Evolutionary conservation across 78 protist species (phyloP), one percentile per base, ranked within the genome.

Genomic region (Chrysochromulina tobinii): DNA sequence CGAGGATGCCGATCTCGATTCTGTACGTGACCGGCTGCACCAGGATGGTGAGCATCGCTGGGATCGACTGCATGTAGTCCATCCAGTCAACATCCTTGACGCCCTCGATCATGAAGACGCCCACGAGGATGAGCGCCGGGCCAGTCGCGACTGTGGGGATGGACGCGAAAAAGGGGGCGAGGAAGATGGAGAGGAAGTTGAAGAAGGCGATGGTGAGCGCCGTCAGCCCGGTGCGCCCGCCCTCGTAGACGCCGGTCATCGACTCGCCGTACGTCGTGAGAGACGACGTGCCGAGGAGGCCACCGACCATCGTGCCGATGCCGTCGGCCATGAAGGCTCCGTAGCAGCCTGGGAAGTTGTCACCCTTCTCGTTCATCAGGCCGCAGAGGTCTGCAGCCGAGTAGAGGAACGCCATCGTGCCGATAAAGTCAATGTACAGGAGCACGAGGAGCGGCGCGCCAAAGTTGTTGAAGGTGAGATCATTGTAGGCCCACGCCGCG

Each of bases 171-270:
- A 88, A 9, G 12, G 90, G 90, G 23, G 50, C 72, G 61, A 87
- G 64, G 81, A 87, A 87, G 75, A 58, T 2, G 17, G 79, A 20
- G 84, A 87, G 55, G 50, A 17, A 12, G 58, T 61, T 61, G 79
- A 18, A 61, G 18, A 12, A 3, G 50, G 73, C 90, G 25, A 87
- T 55, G 23, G 64, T 77, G 9, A 87, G 18, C 18, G 90, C 90
- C 68, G 72, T 61, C 79, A 87, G 61, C 14, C 90, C 90, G 27
- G 90, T 87, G 51, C 90, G 27, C 50, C 90, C 90, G 59, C 90
- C 90, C 23, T 64, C 90, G 7, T 17, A 73, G 27, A 87, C 64
- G 59, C 90, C 90, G 17, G 90, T 17, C 23, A 25, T 18, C 58
- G 90, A n/a, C 81, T 87, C 90, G 38, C 18, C 23, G 61, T 5